Evolutionary conservation across 352 stramenopile species (phyloP), one percentile per base, ranked within the genome.

Genomic region (Phytophthora palmivora): DNA sequence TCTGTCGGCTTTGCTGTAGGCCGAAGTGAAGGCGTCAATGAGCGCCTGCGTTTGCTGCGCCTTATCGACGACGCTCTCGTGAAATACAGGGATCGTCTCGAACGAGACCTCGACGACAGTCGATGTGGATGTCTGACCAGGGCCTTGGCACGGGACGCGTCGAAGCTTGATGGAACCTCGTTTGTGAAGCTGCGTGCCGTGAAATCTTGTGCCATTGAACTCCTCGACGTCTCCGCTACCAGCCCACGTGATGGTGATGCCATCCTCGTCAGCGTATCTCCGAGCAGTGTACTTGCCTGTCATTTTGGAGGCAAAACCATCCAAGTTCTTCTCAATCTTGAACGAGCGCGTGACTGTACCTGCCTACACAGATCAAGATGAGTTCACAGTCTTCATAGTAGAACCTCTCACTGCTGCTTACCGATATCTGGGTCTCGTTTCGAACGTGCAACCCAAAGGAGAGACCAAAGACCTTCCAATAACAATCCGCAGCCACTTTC

Each of bases 51-150:
- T 67, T 28, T 78, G 57, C 34, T 67, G 59, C 6, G 36, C n/a
- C 26, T 53, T 56, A 58, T 85, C 63, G 6, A 61, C 48, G n/a
- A 82, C 52, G 19, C 77, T 69, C 3, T 87, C 73, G 34, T 76
- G 71, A 10, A 89, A 67, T 33, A 82, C 57, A 12, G 79, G 75
- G 9, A 70, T 59, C 22, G 70, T 76, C 38, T 77, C 63, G 37
- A 78, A 70, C 43, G 62, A 79, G 18, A 58, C 73, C 53, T 89
- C 75, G 44, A 87, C 56, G 4, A 76, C 58, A 22, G 77, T 76
- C 18, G 49, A 54, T 22, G 45, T 67, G 19, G 63, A 63, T 4
- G 21, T 8, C 9, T 69, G 32, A 5, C 44, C 39, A 7, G 43
- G 33, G 0, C 54, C 62, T 50, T 58, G 39, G 21, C 33, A 38